Evolutionary conservation across 345 rosid species (phyloP), one percentile per base, ranked within the genome.

Genomic region (Eucalyptus grandis): DNA sequence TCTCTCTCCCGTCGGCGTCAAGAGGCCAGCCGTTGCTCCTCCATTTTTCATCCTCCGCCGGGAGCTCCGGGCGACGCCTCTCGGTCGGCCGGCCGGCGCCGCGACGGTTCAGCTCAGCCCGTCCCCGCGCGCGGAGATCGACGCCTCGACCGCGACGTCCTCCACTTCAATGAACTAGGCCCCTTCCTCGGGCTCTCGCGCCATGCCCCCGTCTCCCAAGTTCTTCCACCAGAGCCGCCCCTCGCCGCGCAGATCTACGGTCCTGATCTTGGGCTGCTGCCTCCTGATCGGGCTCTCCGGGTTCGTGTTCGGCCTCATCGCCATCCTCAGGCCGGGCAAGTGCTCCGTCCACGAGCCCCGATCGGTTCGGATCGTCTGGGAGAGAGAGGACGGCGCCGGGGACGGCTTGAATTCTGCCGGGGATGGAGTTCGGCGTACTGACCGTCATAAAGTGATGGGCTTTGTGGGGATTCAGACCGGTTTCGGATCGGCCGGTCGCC

Each of bases 391-490:
- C 46, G 90, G 90, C 46, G 90, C 56, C 8, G 80, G 54, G 49
- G 82, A 51, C 51, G 89, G 69, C 47, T 77, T 54, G 7, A 49
- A 44, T 31, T 89, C 86, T 15, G 87, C 14, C 53, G 90, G 88
- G 34, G 65, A 19, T 72, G 89, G 22, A 15, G 86, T 81, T 40
- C 81, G 88, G 43, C 92, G 46, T 49, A 87, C 80, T 37, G 92
- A 91, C 87, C 95, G 99, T 88, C 98, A 93, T 56, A 94, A 95
- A 90, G 99, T 98, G 58, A 95, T 97, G 98, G 98, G 97, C 26
- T 96, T 97, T 91, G 99, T 96, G 24, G 99, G 99, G 53, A 96
- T 98, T 72, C 98, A 96, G 88, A 98, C 99, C 72, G 99, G 99
- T 44, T 98, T 97, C 92, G 91, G 89, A 54, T 95, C 99, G 6